Conservation (phyloP, 23 red algal genomes). For the Gracilaria domingensis region DNA sequence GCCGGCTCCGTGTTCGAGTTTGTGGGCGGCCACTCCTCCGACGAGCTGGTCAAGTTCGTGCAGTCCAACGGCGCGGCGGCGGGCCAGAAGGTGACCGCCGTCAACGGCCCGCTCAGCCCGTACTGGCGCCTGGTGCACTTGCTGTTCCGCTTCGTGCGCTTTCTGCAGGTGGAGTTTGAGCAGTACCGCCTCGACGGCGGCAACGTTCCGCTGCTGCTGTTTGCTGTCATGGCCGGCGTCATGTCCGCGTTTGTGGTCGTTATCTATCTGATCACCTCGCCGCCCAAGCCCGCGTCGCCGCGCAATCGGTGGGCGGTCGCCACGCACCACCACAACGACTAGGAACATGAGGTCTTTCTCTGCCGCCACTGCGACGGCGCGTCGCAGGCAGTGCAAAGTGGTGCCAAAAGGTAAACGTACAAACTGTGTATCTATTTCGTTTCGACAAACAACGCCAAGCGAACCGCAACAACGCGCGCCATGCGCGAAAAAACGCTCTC, state of each 20-base stretch:
- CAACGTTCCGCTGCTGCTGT: slow-evolving; percentile 13
- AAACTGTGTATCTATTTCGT: no score
- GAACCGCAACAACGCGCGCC: no score
- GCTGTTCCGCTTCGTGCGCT: slow-evolving; percentile 24
- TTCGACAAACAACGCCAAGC: no score
- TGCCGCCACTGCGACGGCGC: background rate
- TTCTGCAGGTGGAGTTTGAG: background rate
- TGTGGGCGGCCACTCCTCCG: slow-evolving; percentile 9
- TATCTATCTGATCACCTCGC: slow-evolving; percentile 37
- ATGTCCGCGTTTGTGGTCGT: slow-evolving; percentile 31
- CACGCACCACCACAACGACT: slow-evolving; percentile 10
- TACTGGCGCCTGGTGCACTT: slow-evolving; percentile 41
- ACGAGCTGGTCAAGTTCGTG: slow-evolving; percentile 29
- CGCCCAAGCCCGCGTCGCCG: slow-evolving; percentile 8
- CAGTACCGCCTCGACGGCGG: slow-evolving; percentile 18
- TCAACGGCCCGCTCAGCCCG: slow-evolving; percentile 35
- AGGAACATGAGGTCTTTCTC: no score
- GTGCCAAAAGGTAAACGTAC: no score
- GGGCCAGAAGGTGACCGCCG: slow-evolving; percentile 2
- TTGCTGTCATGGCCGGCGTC: slow-evolving; percentile 10
- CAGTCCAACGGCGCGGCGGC: slow-evolving; percentile 20
- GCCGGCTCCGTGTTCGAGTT: slow-evolving; percentile 45
- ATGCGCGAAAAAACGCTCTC: no score
- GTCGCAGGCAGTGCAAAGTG: no score
- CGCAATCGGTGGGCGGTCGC: background rate